Base-by-base conservation (phyloP, 2,329 filamentous ascomycete genomes). In the Xylaria multiplex region DNA sequence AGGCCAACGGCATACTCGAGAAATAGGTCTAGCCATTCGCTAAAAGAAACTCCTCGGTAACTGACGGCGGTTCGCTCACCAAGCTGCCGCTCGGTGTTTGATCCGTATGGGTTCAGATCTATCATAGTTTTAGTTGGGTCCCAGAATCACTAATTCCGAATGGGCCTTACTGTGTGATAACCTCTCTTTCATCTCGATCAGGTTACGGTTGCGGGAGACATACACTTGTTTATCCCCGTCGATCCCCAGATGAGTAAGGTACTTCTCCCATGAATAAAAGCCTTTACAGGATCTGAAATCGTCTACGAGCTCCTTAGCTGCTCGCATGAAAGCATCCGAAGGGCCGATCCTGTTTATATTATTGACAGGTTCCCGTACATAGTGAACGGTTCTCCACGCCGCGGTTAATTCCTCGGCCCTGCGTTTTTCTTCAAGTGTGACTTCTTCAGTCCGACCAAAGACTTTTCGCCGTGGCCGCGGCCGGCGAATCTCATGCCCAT, bases 1-100 rank as follows among this genome's bases (percentile, higher is more conserved):
- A 96, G 85, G 5, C 90, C 84, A 54, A 97, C 84, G 2, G 93
- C 91, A 76, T 96, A 96, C 74, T 96, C 92, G 42, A 96, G 85
- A 76, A 99, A 97, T 0, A 97, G 85, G 71, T 96, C 92, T 2
- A 97, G 85, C 96, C 96, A 99, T 53, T 89, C 86, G 64, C 90
- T 84, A 75, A 98, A 97, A 0, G 89, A 82, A 53, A 98, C 92
- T 7, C 91, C 91, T 70, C 93, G 90, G 59, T 82, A 82, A 22
- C 82, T 79, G 52, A 79, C 76, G 6, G 77, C 75, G 19, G 73
- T 70, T 22, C 69, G 65, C 14, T 72, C 69, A 6, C 69, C 71
- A 48, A 76, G 71, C 54, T 71, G 75, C 14, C 71, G 76, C 27
- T 77, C 73, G 22, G 73, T 71, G 11, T 77, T 73, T 1, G 73